Base-by-base conservation (phyloP, 2,329 filamentous ascomycete genomes). In the Xylariaceae sp. region DNA sequence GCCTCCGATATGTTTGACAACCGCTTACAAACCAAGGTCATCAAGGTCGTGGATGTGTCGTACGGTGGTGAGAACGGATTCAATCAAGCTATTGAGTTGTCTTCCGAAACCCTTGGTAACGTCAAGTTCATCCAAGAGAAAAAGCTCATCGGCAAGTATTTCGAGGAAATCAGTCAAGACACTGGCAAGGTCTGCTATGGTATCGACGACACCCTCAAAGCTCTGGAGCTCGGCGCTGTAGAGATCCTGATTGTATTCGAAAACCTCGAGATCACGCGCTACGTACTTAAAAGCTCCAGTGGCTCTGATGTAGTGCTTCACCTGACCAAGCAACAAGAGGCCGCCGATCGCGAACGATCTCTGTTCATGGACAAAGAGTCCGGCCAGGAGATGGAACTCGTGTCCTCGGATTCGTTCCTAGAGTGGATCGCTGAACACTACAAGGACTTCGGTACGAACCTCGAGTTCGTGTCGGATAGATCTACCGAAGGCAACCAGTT, bases 111-210 rank as follows among this genome's bases (percentile, higher is more conserved):
- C 7, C 83, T 99, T 44, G 89, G 92, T 74, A 99, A 97, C 70
- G 94, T 99, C 82, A 99, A 99, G 77, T 99, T 99, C 73, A 97
- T 99, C 71, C 94, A 99, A 75, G 94, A 99, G 82, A 99, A 99
- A 88, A 99, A 97, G 79, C 85, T 99, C 58, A 99, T 99, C 68
- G 93, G 93, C 71, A 91, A 89, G 71, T 99, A 99, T 80, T 99
- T 99, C 66, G 92, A 99, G 71, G 93, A 99, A 75, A 97, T 99
- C 68, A 96, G 90, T 71, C 91, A 96, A 74, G 94, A 99, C 69
- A 96, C 88, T 47, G 94, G 94, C 63, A 94, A 91, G 69, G 86
- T 99, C 63, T 99, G 94, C 80, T 99, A 99, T 72, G 91, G 94
- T 80, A 87, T 99, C 57, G 94, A 97, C 1, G 95, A 99, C 71